Percentiles rank a stretch among this genome's conserved stretches.
phyloP scores from a whole-genome alignment of 108 stramenopile genomes.

The Cyclotella atomus region DNA sequence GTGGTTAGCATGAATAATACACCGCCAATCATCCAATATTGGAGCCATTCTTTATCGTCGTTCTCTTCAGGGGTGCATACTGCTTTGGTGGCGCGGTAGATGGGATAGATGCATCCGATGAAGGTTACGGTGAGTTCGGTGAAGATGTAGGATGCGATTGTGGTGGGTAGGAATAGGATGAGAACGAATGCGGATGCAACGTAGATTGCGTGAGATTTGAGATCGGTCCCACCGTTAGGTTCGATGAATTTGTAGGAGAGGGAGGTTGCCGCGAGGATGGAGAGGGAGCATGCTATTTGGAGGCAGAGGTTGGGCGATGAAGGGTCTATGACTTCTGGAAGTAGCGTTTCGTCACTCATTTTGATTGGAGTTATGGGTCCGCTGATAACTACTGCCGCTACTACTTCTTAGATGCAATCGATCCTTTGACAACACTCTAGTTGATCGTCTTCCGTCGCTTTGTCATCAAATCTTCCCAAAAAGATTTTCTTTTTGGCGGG shows the following conservation, averaged over 20 bases:
- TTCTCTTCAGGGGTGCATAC: constrained; percentile 38
- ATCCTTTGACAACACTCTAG: too few relatives aligned
- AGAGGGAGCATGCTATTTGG: constrained; percentile 18
- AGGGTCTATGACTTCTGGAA: not conserved
- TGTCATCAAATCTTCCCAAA: too few relatives aligned
- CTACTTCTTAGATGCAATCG: too few relatives aligned
- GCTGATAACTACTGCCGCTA: not conserved
- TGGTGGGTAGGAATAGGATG: constrained; percentile 16
- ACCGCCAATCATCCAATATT: constrained; percentile 40
- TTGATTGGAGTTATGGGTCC: not conserved
- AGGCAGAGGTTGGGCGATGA: constrained; percentile 11
- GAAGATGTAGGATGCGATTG: constrained; percentile 23
- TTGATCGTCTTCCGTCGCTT: too few relatives aligned
- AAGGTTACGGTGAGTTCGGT: constrained; percentile 33
- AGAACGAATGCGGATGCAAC: constrained; percentile 4
- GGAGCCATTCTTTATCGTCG: constrained; percentile 51
- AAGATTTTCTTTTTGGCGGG: too few relatives aligned
- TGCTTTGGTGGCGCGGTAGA: constrained; percentile 41
- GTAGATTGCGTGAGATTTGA: constrained; percentile 19
- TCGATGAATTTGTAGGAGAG: constrained; percentile 36
- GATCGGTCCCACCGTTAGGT: constrained; percentile 10
- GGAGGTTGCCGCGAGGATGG: constrained; percentile 22
- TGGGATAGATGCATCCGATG: constrained; percentile 39
- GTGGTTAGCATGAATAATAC: constrained; percentile 44
- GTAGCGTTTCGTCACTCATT: constrained; percentile 17